Conservation (phyloP, 164 flowering plant species). For the Cinnamomum chago region DNA sequence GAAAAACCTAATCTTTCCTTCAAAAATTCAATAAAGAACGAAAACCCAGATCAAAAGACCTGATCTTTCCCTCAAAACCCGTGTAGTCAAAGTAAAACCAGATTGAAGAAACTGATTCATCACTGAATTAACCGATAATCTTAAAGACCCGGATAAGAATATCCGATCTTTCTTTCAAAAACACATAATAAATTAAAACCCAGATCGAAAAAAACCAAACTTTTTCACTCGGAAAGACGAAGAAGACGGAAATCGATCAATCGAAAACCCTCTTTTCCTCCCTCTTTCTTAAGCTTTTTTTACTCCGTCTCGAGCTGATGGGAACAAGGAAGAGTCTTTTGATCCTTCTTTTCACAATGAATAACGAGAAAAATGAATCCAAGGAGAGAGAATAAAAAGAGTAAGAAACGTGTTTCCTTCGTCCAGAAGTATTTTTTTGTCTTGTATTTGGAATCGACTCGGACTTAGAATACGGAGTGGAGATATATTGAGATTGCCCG, state of each 20-base stretch:
- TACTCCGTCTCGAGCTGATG: slow-evolving; percentile 10
- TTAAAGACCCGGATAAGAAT: no score
- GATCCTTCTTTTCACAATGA: no score
- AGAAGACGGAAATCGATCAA: background rate
- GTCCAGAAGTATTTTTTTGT: background rate
- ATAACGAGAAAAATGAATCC: background rate
- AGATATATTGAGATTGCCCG: no score
- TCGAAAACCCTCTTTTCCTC: background rate
- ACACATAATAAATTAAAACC: background rate
- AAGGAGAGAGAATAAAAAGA: background rate
- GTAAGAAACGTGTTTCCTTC: no score
- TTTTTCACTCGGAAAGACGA: background rate
- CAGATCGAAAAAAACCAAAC: background rate
- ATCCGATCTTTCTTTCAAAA: background rate
- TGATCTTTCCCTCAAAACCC: background rate
- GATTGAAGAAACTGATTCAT: background rate
- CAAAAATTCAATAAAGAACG: background rate
- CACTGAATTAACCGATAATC: no score
- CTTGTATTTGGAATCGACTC: background rate
- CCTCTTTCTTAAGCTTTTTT: background rate
- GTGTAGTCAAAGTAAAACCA: background rate
- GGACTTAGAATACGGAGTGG: background rate
- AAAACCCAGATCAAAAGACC: slow-evolving; percentile 9
- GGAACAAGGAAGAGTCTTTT: background rate
- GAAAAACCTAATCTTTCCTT: background rate